These are phyloP conservation scores for Debaryomyces robertsiae DNA, from an alignment of 1,139 yeast species.

Conservation along the genomic window DNA sequence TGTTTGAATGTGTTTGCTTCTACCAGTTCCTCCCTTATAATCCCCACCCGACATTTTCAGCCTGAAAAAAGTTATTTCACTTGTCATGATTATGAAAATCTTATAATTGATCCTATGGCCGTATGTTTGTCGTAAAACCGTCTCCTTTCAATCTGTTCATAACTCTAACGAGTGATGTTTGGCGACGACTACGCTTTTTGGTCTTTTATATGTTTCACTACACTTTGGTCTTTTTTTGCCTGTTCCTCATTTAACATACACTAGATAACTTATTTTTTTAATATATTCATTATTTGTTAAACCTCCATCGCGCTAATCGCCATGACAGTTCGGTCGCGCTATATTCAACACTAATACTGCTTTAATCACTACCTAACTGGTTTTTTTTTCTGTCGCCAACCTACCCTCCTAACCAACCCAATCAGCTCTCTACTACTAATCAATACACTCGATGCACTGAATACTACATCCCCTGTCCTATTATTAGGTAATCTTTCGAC, in stretches of 20 bases:
- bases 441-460: no score
- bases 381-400: no score
- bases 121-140: slow-evolving; percentile 1
- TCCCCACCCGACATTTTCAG: slow-evolving; percentile 2
- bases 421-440: no score
- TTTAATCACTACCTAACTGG: no score
- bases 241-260: slow-evolving; percentile 11
- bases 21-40: slow-evolving; percentile 4
- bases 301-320: background rate
- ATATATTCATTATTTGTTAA: slow-evolving; percentile 10
- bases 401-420: no score
- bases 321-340: background rate
- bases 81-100: slow-evolving; percentile 16
- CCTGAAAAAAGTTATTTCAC: slow-evolving; percentile 10
- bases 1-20: slow-evolving; percentile 5
- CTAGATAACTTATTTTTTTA: slow-evolving; percentile 13
- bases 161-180: slow-evolving; percentile 1
- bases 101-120: slow-evolving; percentile 4
- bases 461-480: no score
- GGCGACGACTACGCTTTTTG: no score
- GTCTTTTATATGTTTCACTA: slow-evolving; percentile 8
- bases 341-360: no score
- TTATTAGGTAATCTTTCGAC: slow-evolving; percentile 6
- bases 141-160: slow-evolving; percentile 6
- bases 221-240: slow-evolving; percentile 9